Evolutionary conservation across 352 stramenopile species (phyloP), one percentile per base, ranked within the genome.

Genomic region (Blastocystis sp.): DNA sequence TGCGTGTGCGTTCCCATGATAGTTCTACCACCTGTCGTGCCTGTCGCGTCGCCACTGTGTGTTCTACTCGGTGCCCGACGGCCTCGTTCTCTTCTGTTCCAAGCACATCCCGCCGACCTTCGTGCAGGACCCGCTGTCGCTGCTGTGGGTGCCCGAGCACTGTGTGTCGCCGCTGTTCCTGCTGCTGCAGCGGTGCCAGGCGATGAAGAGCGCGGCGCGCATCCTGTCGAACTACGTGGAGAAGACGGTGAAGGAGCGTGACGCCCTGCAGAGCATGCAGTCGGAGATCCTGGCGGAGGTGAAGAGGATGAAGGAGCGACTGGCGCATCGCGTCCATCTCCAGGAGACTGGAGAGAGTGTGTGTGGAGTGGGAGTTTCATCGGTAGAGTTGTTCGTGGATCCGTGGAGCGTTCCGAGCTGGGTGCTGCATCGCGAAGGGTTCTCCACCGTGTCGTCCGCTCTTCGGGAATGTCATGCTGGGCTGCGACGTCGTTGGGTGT

Each of bases 21-120:
- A 71, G 74, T 51, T 67, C 12, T 21, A 69, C 9, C 74, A 85
- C 31, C n/a, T 85, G 51, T 51, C 50, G 1, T 85, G 74, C 66
- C 41, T 85, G 33, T 55, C 55, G 24, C 74, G 74, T 16, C 74
- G 37, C 9, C 26, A 33, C 33, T 70, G 33, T 9, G 50, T 85
- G 19, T 85, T 69, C 51, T 85, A 67, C 61, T 67, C 26, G n/a
- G 41, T 37, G 9, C 33, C 35, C 12, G 24, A 69, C 31, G 55
- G 55, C 16, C 60, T 85, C 21, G 50, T 41, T 16, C 12, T 85
- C 19, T 45, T 85, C 74, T 85, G 74, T n/a, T 31, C 51, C 12
- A 10, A 41, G 26, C 74, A 85, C 61, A 2, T 66, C 13, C 74
- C 74, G 19, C 10, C 13, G 19, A n/a, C 16, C 31, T 85, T 85